These are phyloP conservation scores for Corinectria fuckeliana DNA, from an alignment of 2,329 filamentous ascomycete genomes.

Conservation along the genomic window DNA sequence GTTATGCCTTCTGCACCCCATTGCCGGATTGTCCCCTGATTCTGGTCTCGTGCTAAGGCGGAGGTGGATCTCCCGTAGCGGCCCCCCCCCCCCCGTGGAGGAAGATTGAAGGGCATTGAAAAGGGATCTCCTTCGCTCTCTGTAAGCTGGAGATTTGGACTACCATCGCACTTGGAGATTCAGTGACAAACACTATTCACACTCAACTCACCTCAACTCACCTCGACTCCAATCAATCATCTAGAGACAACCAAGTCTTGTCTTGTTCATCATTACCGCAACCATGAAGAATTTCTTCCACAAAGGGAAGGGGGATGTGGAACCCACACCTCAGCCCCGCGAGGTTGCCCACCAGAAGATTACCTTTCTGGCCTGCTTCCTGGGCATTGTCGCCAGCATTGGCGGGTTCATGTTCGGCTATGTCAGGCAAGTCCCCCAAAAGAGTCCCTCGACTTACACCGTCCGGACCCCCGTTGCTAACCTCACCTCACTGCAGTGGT, in stretches of 20 bases:
- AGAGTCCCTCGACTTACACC: too few species aligned
- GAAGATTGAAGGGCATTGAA: background rate
- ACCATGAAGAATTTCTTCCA: conserved; percentile 4
- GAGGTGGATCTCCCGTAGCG: conserved; percentile 1
- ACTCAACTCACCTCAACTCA: background rate
- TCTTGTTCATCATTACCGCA: conserved; percentile 4
- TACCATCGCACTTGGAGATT: background rate
- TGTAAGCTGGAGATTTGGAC: background rate
- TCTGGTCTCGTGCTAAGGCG: background rate
- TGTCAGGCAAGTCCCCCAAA: conserved; percentile 51
- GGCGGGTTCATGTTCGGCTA: conserved; percentile 66
- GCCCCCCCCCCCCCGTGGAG: too few species aligned
- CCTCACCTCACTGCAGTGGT: conserved; percentile 51
- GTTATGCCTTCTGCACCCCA: conserved; percentile 3
- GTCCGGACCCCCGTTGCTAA: too few species aligned
- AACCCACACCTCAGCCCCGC: conserved; percentile 17
- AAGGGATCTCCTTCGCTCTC: background rate
- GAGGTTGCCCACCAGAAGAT: conserved; percentile 37
- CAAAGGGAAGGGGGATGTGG: conserved; percentile 30
- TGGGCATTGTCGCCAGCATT: conserved; percentile 60
- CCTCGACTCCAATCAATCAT: too few species aligned
- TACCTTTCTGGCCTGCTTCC: conserved; percentile 52
- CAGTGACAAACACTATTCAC: background rate
- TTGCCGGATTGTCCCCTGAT: conserved; percentile 2
- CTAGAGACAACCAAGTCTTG: background rate